A percentile compares a stretch with the other conserved stretches of the same genome.
phyloP scores from a whole-genome alignment of 2,329 filamentous ascomycete genomes.

The Hypoxylon sp. region DNA sequence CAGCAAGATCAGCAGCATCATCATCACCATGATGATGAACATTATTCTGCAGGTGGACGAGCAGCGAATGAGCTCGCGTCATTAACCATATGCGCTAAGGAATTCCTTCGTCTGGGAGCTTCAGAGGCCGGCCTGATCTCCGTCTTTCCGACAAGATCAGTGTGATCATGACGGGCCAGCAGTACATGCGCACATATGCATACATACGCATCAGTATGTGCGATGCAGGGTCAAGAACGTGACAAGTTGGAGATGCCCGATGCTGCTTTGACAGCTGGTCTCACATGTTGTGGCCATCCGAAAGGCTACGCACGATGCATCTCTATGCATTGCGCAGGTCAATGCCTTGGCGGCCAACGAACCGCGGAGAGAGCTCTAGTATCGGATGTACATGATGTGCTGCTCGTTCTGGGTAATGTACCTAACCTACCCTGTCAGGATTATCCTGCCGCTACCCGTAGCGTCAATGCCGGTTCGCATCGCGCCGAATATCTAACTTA shows the following conservation, averaged over 20 bases:
- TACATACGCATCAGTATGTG: conserved; percentile 23
- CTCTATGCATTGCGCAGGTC: conserved; percentile 43
- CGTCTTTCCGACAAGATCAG: conserved; percentile 44
- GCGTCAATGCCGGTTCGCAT: conserved; percentile 38
- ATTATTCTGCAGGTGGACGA: conserved; percentile 16
- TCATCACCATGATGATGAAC: conserved; percentile 26
- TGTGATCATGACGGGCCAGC: conserved; percentile 35
- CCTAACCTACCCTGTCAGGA: conserved; percentile 12
- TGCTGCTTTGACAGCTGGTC: conserved; percentile 45
- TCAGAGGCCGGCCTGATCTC: conserved; percentile 42
- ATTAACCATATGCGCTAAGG: conserved; percentile 21
- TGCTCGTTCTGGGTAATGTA: conserved; percentile 15
- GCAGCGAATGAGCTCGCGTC: conserved; percentile 26
- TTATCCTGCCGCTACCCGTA: conserved; percentile 36
- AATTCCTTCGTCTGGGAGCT: conserved; percentile 39
- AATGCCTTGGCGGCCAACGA: conserved; percentile 43
- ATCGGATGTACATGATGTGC: conserved; percentile 21
- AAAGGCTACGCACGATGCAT: conserved; percentile 40
- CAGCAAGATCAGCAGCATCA: conserved; percentile 22
- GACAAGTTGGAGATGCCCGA: conserved; percentile 45
- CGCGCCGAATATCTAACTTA: conserved; percentile 30
- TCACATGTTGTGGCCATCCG: conserved; percentile 38
- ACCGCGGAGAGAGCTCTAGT: conserved; percentile 30
- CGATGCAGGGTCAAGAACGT: conserved; percentile 44
- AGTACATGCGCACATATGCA: conserved; percentile 18